A percentile compares a stretch with the other conserved stretches of the same genome.
Evolutionary conservation across 2,329 filamentous ascomycete genomes (phyloP).

Genomic region (Trichophyton equinum): DNA sequence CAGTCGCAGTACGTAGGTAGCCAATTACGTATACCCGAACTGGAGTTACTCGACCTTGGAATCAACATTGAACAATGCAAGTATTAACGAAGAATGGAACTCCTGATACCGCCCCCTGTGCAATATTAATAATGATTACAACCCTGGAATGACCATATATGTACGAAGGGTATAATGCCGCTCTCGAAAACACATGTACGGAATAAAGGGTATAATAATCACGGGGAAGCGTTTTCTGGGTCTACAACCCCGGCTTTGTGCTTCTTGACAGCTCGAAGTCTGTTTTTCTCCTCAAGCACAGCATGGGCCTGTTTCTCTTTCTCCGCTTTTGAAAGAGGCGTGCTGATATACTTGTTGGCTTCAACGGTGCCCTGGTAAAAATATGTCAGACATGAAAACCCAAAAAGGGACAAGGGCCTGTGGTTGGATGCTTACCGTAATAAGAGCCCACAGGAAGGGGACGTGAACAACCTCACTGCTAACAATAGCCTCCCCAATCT

Average conservation of each 20-base stretch:
- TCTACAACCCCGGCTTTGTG: not conserved
- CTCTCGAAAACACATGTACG: not conserved
- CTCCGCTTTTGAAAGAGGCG: slow-evolving; percentile 14
- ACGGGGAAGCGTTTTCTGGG: not conserved
- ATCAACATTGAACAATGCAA: too few species aligned
- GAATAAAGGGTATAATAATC: not conserved
- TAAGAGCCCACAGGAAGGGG: slow-evolving; percentile 22
- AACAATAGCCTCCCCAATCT: slow-evolving; percentile 9
- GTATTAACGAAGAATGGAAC: not conserved
- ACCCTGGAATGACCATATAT: not conserved
- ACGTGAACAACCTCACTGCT: slow-evolving; percentile 23
- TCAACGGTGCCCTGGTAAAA: slow-evolving; percentile 17
- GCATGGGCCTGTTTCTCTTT: slow-evolving; percentile 13
- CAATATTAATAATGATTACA: not conserved
- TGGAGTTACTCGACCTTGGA: not conserved
- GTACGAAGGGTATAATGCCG: not conserved
- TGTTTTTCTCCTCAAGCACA: slow-evolving; percentile 12
- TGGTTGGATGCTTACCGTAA: slow-evolving; percentile 16
- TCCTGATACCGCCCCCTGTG: not conserved
- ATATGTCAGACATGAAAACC: not conserved
- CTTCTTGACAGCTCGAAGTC: not conserved
- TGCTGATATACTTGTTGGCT: slow-evolving; percentile 18
- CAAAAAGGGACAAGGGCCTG: not conserved
- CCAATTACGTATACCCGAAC: not conserved
- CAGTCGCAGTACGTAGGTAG: not conserved